These are phyloP conservation scores for Ophiostoma australiae DNA, from an alignment of 2,329 filamentous ascomycete species.

Conservation along the genomic window DNA sequence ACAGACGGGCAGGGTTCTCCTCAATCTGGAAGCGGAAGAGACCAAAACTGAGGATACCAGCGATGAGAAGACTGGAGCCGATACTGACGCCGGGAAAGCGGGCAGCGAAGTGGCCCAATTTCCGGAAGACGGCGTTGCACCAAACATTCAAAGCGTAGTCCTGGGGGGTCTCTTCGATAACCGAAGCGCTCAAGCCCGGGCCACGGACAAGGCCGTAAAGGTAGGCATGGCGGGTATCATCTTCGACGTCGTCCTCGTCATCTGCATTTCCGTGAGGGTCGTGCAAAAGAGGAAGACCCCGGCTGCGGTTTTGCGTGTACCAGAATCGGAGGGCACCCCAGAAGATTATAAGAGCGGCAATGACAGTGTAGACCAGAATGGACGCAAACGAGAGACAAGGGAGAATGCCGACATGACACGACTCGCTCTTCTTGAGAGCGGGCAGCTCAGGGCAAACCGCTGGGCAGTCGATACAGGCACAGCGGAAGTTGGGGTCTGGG, in stretches of 20 bases:
- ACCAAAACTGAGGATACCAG: slow-evolving; percentile 75
- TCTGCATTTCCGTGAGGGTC: slow-evolving; percentile 64
- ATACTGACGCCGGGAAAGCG: slow-evolving; percentile 84
- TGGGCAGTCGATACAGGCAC: slow-evolving; percentile 89
- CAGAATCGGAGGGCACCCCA: slow-evolving; percentile 68
- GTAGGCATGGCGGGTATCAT: slow-evolving; percentile 40
- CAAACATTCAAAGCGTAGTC: slow-evolving; percentile 80
- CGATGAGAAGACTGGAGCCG: slow-evolving; percentile 64
- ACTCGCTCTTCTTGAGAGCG: slow-evolving; percentile 61
- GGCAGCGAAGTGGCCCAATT: slow-evolving; percentile 74
- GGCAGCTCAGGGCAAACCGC: slow-evolving; percentile 79
- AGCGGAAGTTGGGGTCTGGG: slow-evolving; percentile 76
- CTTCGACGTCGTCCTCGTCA: slow-evolving; percentile 76
- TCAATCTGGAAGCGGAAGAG: slow-evolving; percentile 89
- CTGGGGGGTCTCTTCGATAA: slow-evolving; percentile 51
- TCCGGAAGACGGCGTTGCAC: slow-evolving; percentile 74
- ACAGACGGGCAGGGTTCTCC: slow-evolving; percentile 81
- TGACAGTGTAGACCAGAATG: slow-evolving; percentile 75
- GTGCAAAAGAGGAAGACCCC: slow-evolving; percentile 80
- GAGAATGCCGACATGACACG: slow-evolving; percentile 79
- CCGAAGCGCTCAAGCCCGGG: background rate
- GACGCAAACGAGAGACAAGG: slow-evolving; percentile 92
- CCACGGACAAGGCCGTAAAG: slow-evolving; percentile 23
- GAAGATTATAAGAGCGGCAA: slow-evolving; percentile 64
- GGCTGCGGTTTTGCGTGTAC: slow-evolving; percentile 42